phyloP scores from a whole-genome alignment of 306 rosid species.

The Pyrus pyrifolia region DNA sequence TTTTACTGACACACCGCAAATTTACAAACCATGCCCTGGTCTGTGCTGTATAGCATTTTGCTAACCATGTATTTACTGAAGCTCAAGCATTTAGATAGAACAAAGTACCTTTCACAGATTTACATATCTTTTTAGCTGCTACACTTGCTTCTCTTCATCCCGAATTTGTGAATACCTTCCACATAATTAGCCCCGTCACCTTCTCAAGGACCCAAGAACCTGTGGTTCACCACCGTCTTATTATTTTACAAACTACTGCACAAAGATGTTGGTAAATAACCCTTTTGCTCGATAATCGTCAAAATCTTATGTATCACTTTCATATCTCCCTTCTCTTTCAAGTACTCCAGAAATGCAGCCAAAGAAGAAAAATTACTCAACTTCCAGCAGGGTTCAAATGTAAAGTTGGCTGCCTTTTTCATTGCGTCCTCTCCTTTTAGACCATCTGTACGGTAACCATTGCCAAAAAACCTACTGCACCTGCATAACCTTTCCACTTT shows the following conservation, averaged over 20 bases:
- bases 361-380: conserved; percentile 17
- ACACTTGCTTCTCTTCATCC: background rate
- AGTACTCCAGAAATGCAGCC: conserved; percentile 39
- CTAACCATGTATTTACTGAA: background rate
- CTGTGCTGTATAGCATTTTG: background rate
- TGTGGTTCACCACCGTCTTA: background rate
- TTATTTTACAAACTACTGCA: too few species aligned
- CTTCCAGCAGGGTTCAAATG: conserved; percentile 24
- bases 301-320: background rate
- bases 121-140: background rate
- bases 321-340: conserved; percentile 26
- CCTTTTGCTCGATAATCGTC: background rate
- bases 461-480: conserved; percentile 18
- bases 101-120: background rate
- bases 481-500: too few species aligned
- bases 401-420: conserved; percentile 33
- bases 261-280: background rate
- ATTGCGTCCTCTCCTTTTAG: conserved; percentile 43
- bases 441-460: conserved; percentile 27
- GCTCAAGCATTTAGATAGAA: background rate
- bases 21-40: background rate
- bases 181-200: background rate
- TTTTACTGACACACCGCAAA: background rate
- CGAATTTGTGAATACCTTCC: background rate
- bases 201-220: background rate